A percentile compares a stretch with the other conserved stretches of the same genome.
These are phyloP conservation scores for Ophiostoma tasmaniense DNA, from an alignment of 2,329 filamentous ascomycete species.

Conservation along the genomic window DNA sequence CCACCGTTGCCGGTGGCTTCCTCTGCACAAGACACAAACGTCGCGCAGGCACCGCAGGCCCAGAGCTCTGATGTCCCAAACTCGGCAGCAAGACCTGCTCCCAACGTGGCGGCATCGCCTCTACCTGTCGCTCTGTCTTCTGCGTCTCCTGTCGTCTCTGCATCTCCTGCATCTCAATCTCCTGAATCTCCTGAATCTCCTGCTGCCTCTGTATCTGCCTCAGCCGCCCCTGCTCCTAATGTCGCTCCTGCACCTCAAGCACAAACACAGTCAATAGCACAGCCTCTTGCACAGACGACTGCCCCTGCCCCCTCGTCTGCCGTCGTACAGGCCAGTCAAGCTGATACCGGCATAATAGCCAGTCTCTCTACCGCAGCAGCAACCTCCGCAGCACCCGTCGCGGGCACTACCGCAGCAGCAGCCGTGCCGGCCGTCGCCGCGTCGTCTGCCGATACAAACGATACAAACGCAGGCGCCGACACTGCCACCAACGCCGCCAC, in stretches of 20 bases:
- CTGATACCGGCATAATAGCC: slow-evolving; percentile 29
- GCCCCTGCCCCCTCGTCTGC: background rate
- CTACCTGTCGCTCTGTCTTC: background rate
- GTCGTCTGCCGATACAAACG: background rate
- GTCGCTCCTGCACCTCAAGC: slow-evolving; percentile 14
- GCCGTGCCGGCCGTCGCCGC: background rate
- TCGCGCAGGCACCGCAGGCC: background rate
- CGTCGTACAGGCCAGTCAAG: slow-evolving; percentile 28
- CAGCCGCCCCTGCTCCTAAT: slow-evolving; percentile 10
- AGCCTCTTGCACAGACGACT: slow-evolving; percentile 17
- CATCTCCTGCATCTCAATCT: background rate
- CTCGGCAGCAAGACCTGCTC: background rate
- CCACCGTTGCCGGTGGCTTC: background rate
- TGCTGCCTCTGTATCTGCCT: background rate
- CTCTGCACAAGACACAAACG: background rate
- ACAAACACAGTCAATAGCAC: slow-evolving; percentile 10
- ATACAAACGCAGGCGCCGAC: background rate
- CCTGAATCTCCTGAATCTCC: background rate
- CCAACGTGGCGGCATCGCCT: background rate
- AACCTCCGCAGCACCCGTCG: slow-evolving; percentile 15
- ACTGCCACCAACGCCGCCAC: background rate
- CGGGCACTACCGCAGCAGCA: slow-evolving; percentile 10
- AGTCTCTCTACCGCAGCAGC: slow-evolving; percentile 21
- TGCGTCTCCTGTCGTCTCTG: background rate
- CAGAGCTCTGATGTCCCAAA: background rate